Evolutionary conservation across 2,329 filamentous ascomycete genomes (phyloP), one percentile per base, ranked within the genome.

Genomic region (Penicillium sclerotiorum): DNA sequence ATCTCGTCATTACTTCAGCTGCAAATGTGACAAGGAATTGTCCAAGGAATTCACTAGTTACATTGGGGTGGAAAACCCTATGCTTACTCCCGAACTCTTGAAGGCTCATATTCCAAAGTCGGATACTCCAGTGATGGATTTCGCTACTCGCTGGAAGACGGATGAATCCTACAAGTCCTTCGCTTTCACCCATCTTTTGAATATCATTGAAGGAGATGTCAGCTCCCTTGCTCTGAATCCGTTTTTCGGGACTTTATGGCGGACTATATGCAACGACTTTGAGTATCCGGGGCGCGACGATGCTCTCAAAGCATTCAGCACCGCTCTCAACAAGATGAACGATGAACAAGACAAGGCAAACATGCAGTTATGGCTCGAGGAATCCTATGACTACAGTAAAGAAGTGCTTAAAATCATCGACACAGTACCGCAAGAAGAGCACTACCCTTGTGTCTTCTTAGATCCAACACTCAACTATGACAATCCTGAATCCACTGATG

Each of bases 161-260:
- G 73, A 79, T 43, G 43, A 57, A 0, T 44, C 41, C 0, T 80
- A 79, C 61, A 71, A 68, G 22, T 43, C 46, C 3, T 50, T 76
- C 1, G 77, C 73, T 0, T 58, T 71, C 1, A 50, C 66, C 8
- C 72, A 78, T 47, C 61, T 80, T 5, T 57, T 56, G 12, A 66
- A 67, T 5, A 76, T 80, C 30, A 78, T 81, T 22, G 55, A 69
- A 5, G 58, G 68, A 6, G 74, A 80, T 44, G 72, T 79, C 1
- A 57, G 66, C 1, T 68, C 72, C 1, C 72, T 81, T 22, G 65
- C 78, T 0, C 58, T 79, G 8, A 80, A 80, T 47, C 76, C 78
- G 1, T 70, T 81, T 1, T 81, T 81, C 42, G 77, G 77, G 4
- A 68, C 65, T 6, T 68, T 81, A 2, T 81, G 78, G 77, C 68